Evolutionary conservation across 805 yeast species (phyloP), one percentile per base, ranked within the genome.

Genomic region (Candida pini): DNA sequence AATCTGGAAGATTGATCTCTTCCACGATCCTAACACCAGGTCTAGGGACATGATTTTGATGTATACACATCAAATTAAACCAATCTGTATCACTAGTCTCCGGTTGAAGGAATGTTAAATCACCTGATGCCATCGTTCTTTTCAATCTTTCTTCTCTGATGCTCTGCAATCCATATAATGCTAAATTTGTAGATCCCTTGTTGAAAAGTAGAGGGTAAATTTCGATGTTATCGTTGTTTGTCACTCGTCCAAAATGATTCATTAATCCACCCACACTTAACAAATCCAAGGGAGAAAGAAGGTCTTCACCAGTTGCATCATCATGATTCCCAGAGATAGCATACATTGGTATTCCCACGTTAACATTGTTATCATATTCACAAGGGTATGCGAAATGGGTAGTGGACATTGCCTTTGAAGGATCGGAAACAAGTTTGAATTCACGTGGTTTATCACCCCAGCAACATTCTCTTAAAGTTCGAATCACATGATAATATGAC

Each of bases 311-410:
- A 0, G 95, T 84, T 3, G 96, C 86, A 59, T 92, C 97, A 58
- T 92, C 98, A 56, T 92, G 98, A 51, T 92, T 92, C 3, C 98
- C 98, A 30, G 90, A 78, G 4, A 92, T 90, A 6, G 89, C 90
- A 65, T 92, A 87, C 7, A 92, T 73, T 0, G 98, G 98, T 12
- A 89, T 72, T 0, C 95, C 78, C 3, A 92, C 80, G 57, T 92
- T 92, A 40, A 86, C 60, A 56, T 92, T 87, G 2, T 90, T 87
- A 56, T 92, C 97, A 52, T 86, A 92, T 55, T 85, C 94, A 51
- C 88, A 88, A 18, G 89, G 83, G 36, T 74, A 71, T 32, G 78
- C 73, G 45, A 82, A 68, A 13, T 83, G 81, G 26, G 53, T 47
- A 36, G 76, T 78, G 31, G 73, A 78, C 43, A 82, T 68, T 2